Percentiles rank a stretch among this genome's conserved stretches.
These are phyloP conservation scores for Jatropha podagrica DNA, from an alignment of 441 rosid species.

Conservation along the genomic window DNA sequence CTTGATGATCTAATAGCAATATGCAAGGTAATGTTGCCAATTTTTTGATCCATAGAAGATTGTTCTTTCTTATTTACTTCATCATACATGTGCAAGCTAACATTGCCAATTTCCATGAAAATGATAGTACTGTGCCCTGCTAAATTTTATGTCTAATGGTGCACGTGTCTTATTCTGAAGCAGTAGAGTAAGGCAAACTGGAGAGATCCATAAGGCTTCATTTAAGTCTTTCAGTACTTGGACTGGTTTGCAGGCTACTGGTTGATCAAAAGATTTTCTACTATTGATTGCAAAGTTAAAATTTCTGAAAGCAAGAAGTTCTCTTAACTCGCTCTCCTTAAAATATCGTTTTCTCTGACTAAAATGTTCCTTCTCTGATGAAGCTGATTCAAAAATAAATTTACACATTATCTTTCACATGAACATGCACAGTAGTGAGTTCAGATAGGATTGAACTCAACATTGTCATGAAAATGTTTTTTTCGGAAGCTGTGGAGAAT, in stretches of 20 bases:
- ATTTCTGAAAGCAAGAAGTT: not conserved
- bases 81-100: not conserved
- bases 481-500: not conserved
- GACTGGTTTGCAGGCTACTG: not conserved
- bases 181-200: not conserved
- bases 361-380: not conserved
- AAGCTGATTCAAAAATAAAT: not conserved
- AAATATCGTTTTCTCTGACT: not conserved
- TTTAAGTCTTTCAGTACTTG: not conserved
- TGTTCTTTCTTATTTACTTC: not conserved
- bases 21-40: slow-evolving; percentile 70
- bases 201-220: not conserved
- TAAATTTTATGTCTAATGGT: not conserved
- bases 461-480: not conserved
- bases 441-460: not conserved
- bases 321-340: not conserved
- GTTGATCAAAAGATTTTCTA: not conserved
- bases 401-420: not conserved
- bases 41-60: not conserved
- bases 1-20: slow-evolving; percentile 76
- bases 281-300: not conserved
- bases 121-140: not conserved
- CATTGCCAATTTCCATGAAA: not conserved
- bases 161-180: not conserved
- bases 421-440: not conserved